Percentiles rank a stretch among this genome's conserved stretches.
Evolutionary conservation across 306 rosid species (phyloP).

Genomic region (Sesbania bispinosa): DNA sequence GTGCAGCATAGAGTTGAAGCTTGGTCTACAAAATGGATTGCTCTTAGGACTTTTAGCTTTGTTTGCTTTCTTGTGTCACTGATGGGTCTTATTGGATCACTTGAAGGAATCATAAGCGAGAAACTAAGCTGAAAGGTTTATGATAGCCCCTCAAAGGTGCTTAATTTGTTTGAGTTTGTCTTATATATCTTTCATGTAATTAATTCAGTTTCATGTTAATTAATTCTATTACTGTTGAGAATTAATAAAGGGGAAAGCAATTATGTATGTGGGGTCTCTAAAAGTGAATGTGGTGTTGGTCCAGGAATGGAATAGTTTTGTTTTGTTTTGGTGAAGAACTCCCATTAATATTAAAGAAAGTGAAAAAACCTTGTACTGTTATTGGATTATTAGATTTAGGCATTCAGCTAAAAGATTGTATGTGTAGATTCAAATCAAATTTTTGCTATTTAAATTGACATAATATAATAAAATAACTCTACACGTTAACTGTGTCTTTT

Average conservation of each 20-base stretch:
- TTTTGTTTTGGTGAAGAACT: not conserved
- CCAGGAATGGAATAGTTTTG: too few relatives aligned
- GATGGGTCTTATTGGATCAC: conserved; percentile 59
- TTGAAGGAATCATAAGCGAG: conserved; percentile 63
- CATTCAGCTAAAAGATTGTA: not conserved
- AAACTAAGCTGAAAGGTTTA: conserved; percentile 35
- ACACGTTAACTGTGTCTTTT: not conserved
- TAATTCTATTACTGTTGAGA: not conserved
- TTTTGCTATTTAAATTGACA: not conserved
- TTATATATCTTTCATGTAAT: not conserved
- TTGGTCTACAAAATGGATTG: conserved; percentile 72
- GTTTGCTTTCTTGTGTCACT: conserved; percentile 59
- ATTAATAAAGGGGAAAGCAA: not conserved
- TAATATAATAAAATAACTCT: not conserved
- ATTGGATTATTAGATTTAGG: not conserved
- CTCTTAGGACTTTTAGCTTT: conserved; percentile 56
- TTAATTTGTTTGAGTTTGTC: not conserved
- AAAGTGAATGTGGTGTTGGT: not conserved
- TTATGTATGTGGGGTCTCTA: not conserved
- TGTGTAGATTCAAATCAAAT: not conserved
- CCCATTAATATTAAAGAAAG: not conserved
- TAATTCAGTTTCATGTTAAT: not conserved
- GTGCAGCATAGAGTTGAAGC: conserved; percentile 60
- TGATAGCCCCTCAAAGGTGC: not conserved
- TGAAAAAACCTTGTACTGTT: not conserved